phyloP scores from a whole-genome alignment of 1,139 yeast genomes.

The Debaryomyces nepalensis region DNA sequence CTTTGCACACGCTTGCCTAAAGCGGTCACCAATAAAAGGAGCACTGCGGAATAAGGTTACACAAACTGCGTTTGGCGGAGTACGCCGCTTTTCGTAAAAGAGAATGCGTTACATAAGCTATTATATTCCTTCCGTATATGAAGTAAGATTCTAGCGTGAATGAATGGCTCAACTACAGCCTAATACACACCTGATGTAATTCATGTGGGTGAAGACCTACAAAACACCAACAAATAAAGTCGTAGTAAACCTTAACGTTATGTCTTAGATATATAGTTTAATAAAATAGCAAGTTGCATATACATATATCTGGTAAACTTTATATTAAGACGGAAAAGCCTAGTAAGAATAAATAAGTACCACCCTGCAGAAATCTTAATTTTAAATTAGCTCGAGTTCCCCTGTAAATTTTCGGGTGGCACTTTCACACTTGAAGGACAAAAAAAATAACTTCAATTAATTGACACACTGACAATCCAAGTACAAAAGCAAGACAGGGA shows the following conservation, averaged over 20 bases:
- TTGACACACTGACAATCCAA: slow-evolving; percentile 1
- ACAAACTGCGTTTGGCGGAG: slow-evolving; percentile 6
- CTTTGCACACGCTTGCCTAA: background rate
- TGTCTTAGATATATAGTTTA: background rate
- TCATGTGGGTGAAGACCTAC: no score
- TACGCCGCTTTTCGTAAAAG: background rate
- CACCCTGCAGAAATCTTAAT: slow-evolving; percentile 11
- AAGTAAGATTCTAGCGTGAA: background rate
- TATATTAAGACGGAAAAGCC: slow-evolving; percentile 1
- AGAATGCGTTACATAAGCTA: slow-evolving; percentile 5
- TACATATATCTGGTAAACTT: background rate
- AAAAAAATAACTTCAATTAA: slow-evolving; percentile 1
- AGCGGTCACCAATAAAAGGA: background rate
- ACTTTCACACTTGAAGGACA: background rate
- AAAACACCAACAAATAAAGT: no score
- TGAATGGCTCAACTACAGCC: background rate
- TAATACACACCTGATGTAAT: background rate
- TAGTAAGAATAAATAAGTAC: slow-evolving; percentile 5
- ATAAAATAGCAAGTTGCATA: background rate
- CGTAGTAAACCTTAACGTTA: background rate
- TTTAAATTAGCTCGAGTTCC: slow-evolving; percentile 5
- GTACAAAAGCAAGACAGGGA: background rate
- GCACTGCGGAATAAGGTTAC: slow-evolving; percentile 2
- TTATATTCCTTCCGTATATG: slow-evolving; percentile 6
- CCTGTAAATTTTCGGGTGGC: slow-evolving; percentile 8